A percentile compares a stretch with the other conserved stretches of the same genome.
Conservation (phyloP, 176 grass and related monocot genomes). For the Oryza australiensis region DNA sequence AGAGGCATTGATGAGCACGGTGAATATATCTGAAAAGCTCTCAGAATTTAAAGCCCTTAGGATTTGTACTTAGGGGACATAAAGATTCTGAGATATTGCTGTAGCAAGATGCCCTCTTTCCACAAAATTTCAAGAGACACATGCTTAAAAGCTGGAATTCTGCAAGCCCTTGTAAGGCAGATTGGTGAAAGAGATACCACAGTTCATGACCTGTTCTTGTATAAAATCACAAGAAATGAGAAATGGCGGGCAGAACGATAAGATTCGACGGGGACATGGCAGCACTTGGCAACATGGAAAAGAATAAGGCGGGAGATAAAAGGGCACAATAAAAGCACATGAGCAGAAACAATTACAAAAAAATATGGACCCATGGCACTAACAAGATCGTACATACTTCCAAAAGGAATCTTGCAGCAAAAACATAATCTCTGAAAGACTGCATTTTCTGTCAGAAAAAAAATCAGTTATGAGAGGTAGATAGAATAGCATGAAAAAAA, state of each 20-base stretch:
- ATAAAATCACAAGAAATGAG: background rate
- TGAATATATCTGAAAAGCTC: background rate
- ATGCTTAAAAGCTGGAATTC: conserved; percentile 17
- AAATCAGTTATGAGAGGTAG: background rate
- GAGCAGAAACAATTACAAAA: conserved; percentile 31
- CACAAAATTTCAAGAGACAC: background rate
- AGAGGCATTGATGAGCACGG: background rate
- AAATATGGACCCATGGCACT: conserved; percentile 19
- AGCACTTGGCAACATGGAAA: conserved; percentile 23
- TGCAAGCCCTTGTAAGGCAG: conserved; percentile 2
- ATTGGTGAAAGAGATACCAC: background rate
- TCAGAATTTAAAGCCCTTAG: conserved; percentile 5
- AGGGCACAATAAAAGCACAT: conserved; percentile 12
- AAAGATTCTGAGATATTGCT: conserved; percentile 1
- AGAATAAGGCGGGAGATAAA: conserved; percentile 12
- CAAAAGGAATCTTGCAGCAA: conserved; percentile 39
- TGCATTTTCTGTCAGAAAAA: conserved; percentile 32
- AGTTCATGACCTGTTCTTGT: background rate
- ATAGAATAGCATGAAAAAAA: conserved; percentile 5
- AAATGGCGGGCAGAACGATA: background rate
- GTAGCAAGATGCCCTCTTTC: conserved; percentile 14
- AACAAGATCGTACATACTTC: conserved; percentile 12
- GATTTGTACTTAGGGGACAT: background rate
- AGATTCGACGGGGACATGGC: conserved; percentile 13
- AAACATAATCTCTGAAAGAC: conserved; percentile 13